Percentiles rank a stretch among this genome's conserved stretches.
Conservation (phyloP, 2,329 filamentous ascomycete species). For the Colletotrichum orchidophilum region DNA sequence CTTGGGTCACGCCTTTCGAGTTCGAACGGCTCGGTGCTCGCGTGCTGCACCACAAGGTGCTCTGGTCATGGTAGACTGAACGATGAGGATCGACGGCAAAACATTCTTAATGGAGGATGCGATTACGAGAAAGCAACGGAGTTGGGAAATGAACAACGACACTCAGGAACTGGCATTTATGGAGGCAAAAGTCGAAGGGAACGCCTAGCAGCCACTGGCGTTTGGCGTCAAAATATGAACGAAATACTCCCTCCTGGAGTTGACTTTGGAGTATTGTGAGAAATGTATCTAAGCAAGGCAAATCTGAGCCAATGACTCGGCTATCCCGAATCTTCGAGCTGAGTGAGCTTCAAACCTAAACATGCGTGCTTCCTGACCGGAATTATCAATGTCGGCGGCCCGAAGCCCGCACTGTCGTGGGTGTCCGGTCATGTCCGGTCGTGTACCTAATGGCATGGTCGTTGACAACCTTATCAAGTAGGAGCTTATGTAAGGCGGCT, state of each 20-base stretch:
- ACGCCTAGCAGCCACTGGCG: constrained; percentile 12
- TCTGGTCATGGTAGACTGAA: constrained; percentile 66
- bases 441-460: not conserved
- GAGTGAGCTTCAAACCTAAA: not conserved
- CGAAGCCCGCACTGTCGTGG: not conserved
- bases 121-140: constrained; percentile 25
- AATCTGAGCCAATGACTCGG: not conserved
- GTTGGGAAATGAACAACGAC: constrained; percentile 15
- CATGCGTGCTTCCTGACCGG: not conserved
- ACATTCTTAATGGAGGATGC: not conserved
- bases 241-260: not conserved
- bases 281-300: constrained; percentile 4
- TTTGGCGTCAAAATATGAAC: constrained; percentile 27
- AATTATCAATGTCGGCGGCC: not conserved
- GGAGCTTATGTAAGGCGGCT: constrained; percentile 29
- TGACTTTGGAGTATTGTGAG: not conserved
- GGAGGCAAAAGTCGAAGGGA: constrained; percentile 17
- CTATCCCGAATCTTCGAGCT: not conserved
- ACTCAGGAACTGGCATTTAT: constrained; percentile 6
- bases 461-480: not conserved
- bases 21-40: constrained; percentile 87
- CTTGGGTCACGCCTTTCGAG: constrained; percentile 89
- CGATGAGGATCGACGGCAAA: not conserved
- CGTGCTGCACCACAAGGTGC: constrained; percentile 83
- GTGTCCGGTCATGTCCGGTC: constrained; percentile 14